Evolutionary conservation across 345 rosid genomes (phyloP).

Genomic region (Ceriops zippeliana): DNA sequence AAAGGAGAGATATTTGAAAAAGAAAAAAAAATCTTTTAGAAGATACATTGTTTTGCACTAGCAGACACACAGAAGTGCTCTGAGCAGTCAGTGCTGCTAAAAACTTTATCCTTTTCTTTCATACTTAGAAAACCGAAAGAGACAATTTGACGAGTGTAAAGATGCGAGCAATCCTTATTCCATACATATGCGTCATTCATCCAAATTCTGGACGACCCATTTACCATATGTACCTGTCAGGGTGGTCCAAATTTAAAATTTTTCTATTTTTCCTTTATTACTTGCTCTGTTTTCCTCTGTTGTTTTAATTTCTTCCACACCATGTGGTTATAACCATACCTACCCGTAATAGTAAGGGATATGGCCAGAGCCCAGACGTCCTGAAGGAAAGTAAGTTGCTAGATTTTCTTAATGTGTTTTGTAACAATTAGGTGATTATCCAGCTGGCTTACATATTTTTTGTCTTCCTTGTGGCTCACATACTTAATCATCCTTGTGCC

Average conservation of each 20-base stretch:
- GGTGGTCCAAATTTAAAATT: constrained; percentile 16
- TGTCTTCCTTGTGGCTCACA: background rate
- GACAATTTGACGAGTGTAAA: constrained; percentile 21
- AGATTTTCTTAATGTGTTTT: background rate
- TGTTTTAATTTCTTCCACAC: background rate
- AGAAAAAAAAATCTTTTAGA: background rate
- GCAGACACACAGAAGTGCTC: constrained; percentile 6
- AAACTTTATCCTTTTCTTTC: constrained; percentile 58
- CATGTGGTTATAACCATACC: background rate
- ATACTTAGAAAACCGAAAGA: constrained; percentile 55
- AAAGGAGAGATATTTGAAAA: background rate
- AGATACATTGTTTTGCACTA: constrained; percentile 1
- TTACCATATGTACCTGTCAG: constrained; percentile 14
- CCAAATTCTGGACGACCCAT: constrained; percentile 11
- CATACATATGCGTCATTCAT: constrained; percentile 6
- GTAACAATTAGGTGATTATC: background rate
- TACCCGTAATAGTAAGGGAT: background rate
- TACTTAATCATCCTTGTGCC: background rate
- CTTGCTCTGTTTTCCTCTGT: constrained; percentile 31
- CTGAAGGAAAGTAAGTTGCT: background rate
- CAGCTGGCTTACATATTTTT: no score
- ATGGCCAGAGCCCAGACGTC: background rate
- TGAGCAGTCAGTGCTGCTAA: constrained; percentile 8
- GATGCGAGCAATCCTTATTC: constrained; percentile 31
- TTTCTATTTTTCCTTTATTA: constrained; percentile 15